Evolutionary conservation across 306 rosid genomes (phyloP), one percentile per base, ranked within the genome.

Genomic region (Quercus gilva): DNA sequence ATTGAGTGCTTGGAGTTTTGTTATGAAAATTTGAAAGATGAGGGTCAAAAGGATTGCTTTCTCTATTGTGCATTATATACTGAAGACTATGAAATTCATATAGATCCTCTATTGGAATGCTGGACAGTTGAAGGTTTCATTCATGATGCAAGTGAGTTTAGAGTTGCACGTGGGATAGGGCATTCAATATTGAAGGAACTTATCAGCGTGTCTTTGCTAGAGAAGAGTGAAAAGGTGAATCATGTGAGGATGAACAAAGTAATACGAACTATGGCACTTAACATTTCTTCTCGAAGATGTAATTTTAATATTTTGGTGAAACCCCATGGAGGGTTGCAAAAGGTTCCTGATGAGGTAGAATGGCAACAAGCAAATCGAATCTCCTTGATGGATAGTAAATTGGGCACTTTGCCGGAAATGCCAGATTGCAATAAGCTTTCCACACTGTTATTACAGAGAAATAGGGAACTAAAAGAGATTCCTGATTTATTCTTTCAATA

Each of bases 191-290:
- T 78, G 2, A 55, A 58, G 53, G 60, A 78, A 28, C 82, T 78
- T 29, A 58, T 49, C 19, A 26, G 57, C 26, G 71, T 78, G 14
- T 78, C 76, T 5, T 57, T 78, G 2, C 28, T 78, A 10, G 76
- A 79, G 43, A 70, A 60, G 45, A 80, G 77, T 33, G 69, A 60
- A 14, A 12, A 4, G 2, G 75, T 74, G 80, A 69, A 26, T 13
- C 75, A 83, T 74, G 86, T 83, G 5, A 51, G 15, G 33, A 69
- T 83, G 76, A 74, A 78, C 55, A 68, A 69, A 25, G 78, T 76
- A 26, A 74, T 74, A 67, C 69, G 79, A 25, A 73, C 74, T n/a
- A 73, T 83, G 74, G 83, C 86, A n/a, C 37, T 74, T 10, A 35
- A 68, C 60, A 83, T 83, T 6, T 70, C 61, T 5, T 70, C 71